Base-by-base conservation (phyloP, 768 basidiomycete species). In the Phanerochaete carnosa region DNA sequence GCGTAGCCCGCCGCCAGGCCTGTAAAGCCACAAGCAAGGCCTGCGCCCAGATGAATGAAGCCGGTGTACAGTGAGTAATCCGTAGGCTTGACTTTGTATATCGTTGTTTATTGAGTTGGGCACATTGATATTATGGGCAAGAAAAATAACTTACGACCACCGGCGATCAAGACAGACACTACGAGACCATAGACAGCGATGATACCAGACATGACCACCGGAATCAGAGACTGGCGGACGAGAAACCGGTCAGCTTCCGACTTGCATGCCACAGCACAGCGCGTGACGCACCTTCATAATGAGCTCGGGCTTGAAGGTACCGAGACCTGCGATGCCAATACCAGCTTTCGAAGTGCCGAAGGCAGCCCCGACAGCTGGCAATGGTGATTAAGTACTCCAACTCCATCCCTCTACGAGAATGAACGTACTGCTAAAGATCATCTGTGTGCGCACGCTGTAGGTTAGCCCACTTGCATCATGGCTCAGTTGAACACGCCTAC, bases 121-220 rank as follows among this genome's bases (percentile, higher is more conserved):
- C 60, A 57, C 57, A 64, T 62, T 26, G 55, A 51, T n/a, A 43
- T 35, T 19, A 11, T 13, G 32, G 9, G 15, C 6, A 37, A 23
- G 16, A 26, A 37, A 22, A 59, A 33, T 56, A 13, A 79, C 83
- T 67, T 63, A 86, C 84, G 68, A 61, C 75, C 76, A 57, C 92
- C 92, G 19, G 90, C 82, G 62, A 97, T 97, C 59, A 98, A 83
- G 30, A 98, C 95, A 3, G 93, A 92, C 15, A 98, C 95, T 9
- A 98, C 96, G 45, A 98, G 82, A 8, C 95, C 95, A 70, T 98
- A 98, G 37, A 98, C 95, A 30, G 95, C 95, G 65, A 97, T 95
- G 74, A 97, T 97, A 77, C 95, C 95, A 60, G 94, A 92, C 95
- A 98, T 97, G 73, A 98, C 94, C 35, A 97, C 95, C 3, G 95